A percentile compares a stretch with the other conserved stretches of the same genome.
phyloP scores from a whole-genome alignment of 2,329 filamentous ascomycete species.

The Harringtonia lauricola region DNA sequence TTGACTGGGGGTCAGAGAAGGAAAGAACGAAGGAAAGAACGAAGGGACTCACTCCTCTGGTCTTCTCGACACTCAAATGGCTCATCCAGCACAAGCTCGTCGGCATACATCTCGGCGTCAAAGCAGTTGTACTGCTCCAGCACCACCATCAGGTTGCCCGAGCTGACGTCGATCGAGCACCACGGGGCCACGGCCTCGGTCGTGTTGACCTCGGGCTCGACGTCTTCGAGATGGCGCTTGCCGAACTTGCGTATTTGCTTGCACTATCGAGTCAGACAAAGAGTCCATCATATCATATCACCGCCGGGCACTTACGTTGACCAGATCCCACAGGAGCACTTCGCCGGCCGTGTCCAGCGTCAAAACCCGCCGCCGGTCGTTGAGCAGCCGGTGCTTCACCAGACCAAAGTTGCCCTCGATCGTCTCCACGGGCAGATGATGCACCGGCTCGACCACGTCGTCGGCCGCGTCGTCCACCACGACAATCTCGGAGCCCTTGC shows the following conservation, averaged over 20 bases:
- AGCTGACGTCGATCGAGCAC: constrained; percentile 92
- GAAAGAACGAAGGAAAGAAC: constrained; percentile 1
- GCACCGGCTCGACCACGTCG: constrained; percentile 48
- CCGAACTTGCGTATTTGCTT: constrained; percentile 84
- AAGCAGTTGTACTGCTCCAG: constrained; percentile 94
- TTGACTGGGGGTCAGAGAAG: constrained; percentile 52
- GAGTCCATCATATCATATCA: no score
- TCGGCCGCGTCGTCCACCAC: constrained; percentile 35
- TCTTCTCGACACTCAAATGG: constrained; percentile 80
- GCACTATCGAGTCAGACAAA: constrained; percentile 42
- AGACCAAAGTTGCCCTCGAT: constrained; percentile 93
- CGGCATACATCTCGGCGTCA: constrained; percentile 93
- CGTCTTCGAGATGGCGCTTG: constrained; percentile 86
- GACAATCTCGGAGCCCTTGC: constrained; percentile 48
- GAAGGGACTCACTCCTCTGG: constrained; percentile 62
- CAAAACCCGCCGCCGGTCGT: constrained; percentile 78
- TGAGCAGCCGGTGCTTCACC: constrained; percentile 85
- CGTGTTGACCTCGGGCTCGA: constrained; percentile 78
- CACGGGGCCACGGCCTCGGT: constrained; percentile 84
- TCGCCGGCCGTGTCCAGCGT: constrained; percentile 93
- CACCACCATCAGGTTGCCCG: constrained; percentile 80
- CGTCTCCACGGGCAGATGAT: constrained; percentile 61
- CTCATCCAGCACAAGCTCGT: constrained; percentile 67
- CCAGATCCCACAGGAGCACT: constrained; percentile 86
- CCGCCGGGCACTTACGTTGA: constrained; percentile 62